Conservation (phyloP, 768 basidiomycete species). For the Boletus pseudopeckii region DNA sequence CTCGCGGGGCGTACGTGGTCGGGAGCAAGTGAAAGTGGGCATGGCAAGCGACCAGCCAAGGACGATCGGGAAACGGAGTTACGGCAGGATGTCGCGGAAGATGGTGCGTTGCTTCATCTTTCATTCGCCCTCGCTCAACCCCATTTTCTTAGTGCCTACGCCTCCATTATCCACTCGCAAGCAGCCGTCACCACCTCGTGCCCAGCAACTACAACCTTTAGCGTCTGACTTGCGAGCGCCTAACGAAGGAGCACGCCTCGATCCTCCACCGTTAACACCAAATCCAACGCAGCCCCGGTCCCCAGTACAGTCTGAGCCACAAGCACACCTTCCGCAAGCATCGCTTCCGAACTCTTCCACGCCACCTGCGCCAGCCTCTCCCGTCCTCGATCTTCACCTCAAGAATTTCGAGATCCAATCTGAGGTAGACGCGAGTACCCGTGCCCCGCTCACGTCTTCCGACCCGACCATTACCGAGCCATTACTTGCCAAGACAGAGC, state of each 20-base stretch:
- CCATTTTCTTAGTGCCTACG: neutral
- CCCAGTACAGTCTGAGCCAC: neutral
- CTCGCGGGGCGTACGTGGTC: neutral
- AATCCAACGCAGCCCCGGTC: neutral
- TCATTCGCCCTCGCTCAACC: slow-evolving; percentile 6
- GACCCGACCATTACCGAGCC: neutral
- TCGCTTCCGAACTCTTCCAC: neutral
- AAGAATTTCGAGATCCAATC: neutral
- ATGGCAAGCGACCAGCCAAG: neutral
- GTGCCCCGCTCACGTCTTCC: neutral
- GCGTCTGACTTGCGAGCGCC: neutral
- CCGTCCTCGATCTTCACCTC: slow-evolving; percentile 5
- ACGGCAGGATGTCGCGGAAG: slow-evolving; percentile 1
- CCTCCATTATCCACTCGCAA: neutral
- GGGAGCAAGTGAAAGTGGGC: neutral
- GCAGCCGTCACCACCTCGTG: neutral
- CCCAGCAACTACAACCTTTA: neutral
- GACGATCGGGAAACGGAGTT: neutral
- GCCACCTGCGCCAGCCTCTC: neutral
- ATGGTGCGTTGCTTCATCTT: slow-evolving; percentile 5
- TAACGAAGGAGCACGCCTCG: neutral
- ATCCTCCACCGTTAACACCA: neutral
- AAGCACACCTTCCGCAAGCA: neutral
- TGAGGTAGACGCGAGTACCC: neutral
- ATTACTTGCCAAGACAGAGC: neutral